Evolutionary conservation across 768 basidiomycete species (phyloP).

Genomic region (Lepiota brunneoincarnata): DNA sequence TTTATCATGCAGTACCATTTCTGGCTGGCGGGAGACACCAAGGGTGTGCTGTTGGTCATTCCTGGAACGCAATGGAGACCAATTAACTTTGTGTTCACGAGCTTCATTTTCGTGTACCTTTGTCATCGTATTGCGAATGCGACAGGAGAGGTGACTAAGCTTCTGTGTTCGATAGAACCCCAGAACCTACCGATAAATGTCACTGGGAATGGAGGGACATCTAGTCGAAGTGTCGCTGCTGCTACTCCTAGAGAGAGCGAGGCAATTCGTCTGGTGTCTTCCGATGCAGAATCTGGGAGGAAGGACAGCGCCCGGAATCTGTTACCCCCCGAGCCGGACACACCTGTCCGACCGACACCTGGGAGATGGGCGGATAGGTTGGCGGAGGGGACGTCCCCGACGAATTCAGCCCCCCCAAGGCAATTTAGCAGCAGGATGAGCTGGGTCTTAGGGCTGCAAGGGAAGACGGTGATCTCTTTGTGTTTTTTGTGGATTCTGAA

Average conservation of each 20-base stretch:
- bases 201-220: constrained; percentile 18
- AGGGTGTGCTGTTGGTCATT: constrained; percentile 75
- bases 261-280: constrained; percentile 17
- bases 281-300: constrained; percentile 11
- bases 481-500: constrained; percentile 64
- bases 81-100: constrained; percentile 76
- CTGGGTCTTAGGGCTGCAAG: constrained; percentile 32
- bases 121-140: constrained; percentile 76
- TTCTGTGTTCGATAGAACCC: constrained; percentile 40
- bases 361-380: constrained; percentile 51
- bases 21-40: constrained; percentile 84
- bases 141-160: constrained; percentile 65
- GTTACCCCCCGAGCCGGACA: constrained; percentile 34
- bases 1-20: constrained; percentile 90
- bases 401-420: constrained; percentile 18
- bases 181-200: constrained; percentile 20
- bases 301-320: constrained; percentile 24
- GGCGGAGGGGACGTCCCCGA: constrained; percentile 29
- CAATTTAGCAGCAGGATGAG: constrained; percentile 20
- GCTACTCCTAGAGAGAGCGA: background rate
- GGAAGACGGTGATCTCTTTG: constrained; percentile 23
- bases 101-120: constrained; percentile 76
- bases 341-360: constrained; percentile 28
- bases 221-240: background rate
- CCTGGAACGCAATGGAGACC: constrained; percentile 72